phyloP scores from a whole-genome alignment of 1,284 basidiomycete genomes.

The Mycocalia duriaeana region DNA sequence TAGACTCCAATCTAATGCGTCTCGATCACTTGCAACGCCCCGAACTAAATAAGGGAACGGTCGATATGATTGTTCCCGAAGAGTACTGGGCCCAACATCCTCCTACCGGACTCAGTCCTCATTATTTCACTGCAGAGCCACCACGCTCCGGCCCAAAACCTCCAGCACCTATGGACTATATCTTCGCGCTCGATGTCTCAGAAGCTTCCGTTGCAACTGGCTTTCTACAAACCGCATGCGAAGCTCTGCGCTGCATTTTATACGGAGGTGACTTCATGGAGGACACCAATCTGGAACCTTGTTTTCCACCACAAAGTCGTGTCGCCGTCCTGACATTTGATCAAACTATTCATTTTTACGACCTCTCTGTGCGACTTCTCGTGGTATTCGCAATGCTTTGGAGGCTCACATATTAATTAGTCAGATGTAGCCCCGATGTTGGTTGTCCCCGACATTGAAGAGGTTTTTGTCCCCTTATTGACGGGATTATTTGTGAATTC shows the following conservation, averaged over 20 bases:
- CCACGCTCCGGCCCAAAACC: conserved; percentile 42
- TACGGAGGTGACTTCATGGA: conserved; percentile 56
- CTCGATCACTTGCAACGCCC: conserved; percentile 82
- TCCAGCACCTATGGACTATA: conserved; percentile 69
- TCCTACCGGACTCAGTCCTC: conserved; percentile 44
- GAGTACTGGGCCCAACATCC: conserved; percentile 87
- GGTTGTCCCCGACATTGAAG: conserved; percentile 86
- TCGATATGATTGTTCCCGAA: conserved; percentile 85
- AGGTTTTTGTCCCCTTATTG: conserved; percentile 83
- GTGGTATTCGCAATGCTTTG: conserved; percentile 5
- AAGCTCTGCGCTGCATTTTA: conserved; percentile 60
- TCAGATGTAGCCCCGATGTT: conserved; percentile 71
- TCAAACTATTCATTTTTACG: conserved; percentile 82
- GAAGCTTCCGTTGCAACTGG: conserved; percentile 69
- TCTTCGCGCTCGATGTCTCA: conserved; percentile 92
- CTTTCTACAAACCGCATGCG: conserved; percentile 69
- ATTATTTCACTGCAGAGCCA: conserved; percentile 47
- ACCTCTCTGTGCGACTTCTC: conserved; percentile 67
- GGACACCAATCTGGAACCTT: conserved; percentile 36
- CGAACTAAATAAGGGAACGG: conserved; percentile 87
- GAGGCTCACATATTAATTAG: conserved; percentile 31
- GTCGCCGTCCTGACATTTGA: conserved; percentile 89
- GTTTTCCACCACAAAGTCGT: conserved; percentile 47
- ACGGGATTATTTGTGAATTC: conserved; percentile 82
- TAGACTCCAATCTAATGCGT: conserved; percentile 78